Evolutionary conservation across 2,329 filamentous ascomycete genomes (phyloP).

Genomic region (Stagonosporopsis rhizophila): DNA sequence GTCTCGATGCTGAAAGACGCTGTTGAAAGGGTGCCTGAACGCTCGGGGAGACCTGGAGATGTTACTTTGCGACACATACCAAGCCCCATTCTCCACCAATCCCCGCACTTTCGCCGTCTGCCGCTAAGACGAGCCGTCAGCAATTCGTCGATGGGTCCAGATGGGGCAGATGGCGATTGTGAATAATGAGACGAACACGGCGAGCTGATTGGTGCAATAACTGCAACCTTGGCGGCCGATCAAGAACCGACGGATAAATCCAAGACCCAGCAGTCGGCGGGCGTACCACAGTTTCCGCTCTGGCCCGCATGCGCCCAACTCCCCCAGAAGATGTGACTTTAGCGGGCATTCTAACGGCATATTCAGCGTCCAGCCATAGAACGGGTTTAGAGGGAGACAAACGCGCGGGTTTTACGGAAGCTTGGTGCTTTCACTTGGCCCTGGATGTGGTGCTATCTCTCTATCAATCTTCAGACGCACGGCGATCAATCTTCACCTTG

Average conservation of each 20-base stretch:
- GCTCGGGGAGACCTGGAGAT: slow-evolving; percentile 11
- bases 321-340: slow-evolving; percentile 35
- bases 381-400: slow-evolving; percentile 37
- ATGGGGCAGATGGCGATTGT: slow-evolving; percentile 29
- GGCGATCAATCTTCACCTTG: slow-evolving; percentile 39
- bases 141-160: slow-evolving; percentile 34
- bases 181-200: slow-evolving; percentile 10
- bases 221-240: slow-evolving; percentile 21
- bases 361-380: slow-evolving; percentile 51
- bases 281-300: slow-evolving; percentile 27
- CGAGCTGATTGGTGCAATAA: slow-evolving; percentile 43
- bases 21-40: slow-evolving; percentile 17
- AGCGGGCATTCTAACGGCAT: slow-evolving; percentile 43
- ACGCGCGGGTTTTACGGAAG: slow-evolving; percentile 44
- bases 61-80: slow-evolving; percentile 14
- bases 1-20: slow-evolving; percentile 16
- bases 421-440: slow-evolving; percentile 38
- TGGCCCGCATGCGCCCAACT: slow-evolving; percentile 34
- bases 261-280: slow-evolving; percentile 33
- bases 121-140: slow-evolving; percentile 30
- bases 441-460: slow-evolving; percentile 43
- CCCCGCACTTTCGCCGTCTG: slow-evolving; percentile 21
- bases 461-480: slow-evolving; percentile 43
- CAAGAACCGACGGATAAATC: slow-evolving; percentile 41
- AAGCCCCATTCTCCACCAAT: slow-evolving; percentile 42